Evolutionary conservation across 192 early-diverging fungal species (phyloP), one percentile per base, ranked within the genome.

Genomic region (Mortierella claussenii): DNA sequence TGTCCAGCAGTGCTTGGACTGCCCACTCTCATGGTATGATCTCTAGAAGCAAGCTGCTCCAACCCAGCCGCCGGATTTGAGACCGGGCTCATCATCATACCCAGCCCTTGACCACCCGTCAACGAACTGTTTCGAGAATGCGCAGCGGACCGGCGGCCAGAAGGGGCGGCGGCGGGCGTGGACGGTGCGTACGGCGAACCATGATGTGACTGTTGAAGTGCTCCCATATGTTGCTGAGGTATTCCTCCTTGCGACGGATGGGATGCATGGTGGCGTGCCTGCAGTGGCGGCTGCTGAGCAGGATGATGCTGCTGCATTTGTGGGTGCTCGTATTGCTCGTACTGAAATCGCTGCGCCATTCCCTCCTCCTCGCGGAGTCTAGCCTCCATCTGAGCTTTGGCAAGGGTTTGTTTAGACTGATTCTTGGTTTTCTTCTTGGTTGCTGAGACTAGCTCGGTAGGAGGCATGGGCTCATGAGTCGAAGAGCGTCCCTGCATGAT

Each of bases 121-220:
- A 21, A 37, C 45, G 68, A 70, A 59, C 27, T 70, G 20, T 61
- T 60, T 12, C 68, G 68, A 28, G 68, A 70, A 32, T 70, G 68
- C 3, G 37, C 18, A 6, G 43, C 59, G 0, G 68, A 70, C 11
- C 59, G 58, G 30, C 58, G 58, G 43, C 52, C 52, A 24, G 59
- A 32, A 2, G 45, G 44, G 36, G 27, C 26, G 7, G 6, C 7
- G 11, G 57, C 24, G 7, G 11, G 50, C 3, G 32, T 33, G 1
- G 50, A 13, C 17, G 58, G 24, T 11, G 48, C 13, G 26, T 57
- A 52, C 4, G 36, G 59, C 2, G 34, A 13, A 7, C 13, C 8
- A 40, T 23, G 26, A 20, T 46, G 45, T 46, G 4, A 21, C 9
- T 50, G 49, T 15, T 50, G 49, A 32, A 3, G 37, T 48, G 26